phyloP scores from a whole-genome alignment of 352 stramenopile genomes.

The Phytophthora litchii region DNA sequence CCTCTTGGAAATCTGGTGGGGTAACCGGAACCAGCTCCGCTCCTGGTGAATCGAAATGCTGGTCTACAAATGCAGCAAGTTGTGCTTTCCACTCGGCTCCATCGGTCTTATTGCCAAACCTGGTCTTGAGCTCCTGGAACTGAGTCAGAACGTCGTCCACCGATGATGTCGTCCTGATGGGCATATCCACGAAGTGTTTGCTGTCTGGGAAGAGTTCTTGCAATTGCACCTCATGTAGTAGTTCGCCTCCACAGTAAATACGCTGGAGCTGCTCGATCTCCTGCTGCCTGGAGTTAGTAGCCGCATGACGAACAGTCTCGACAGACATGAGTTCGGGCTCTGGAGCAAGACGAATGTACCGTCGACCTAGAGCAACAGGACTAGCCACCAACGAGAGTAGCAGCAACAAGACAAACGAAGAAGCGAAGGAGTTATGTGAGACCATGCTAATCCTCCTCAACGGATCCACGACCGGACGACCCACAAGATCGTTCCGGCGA shows the following conservation, averaged over 20 bases:
- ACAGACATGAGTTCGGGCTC: constrained; percentile 8
- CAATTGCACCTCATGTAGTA: constrained; percentile 72
- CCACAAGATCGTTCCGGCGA: not conserved
- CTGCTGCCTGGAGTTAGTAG: constrained; percentile 10
- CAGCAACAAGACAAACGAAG: constrained; percentile 12
- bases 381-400: constrained; percentile 12
- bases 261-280: constrained; percentile 37
- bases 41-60: constrained; percentile 68
- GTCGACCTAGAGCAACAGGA: constrained; percentile 19
- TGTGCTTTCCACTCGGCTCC: constrained; percentile 27
- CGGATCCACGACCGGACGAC: constrained; percentile 22
- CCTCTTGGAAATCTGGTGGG: constrained; percentile 50
- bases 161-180: constrained; percentile 53
- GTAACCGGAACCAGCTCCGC: constrained; percentile 47
- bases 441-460: constrained; percentile 17
- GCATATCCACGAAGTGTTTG: constrained; percentile 93
- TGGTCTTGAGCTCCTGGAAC: constrained; percentile 26
- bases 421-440: not conserved
- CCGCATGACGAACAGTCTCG: constrained; percentile 7
- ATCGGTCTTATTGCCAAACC: constrained; percentile 1
- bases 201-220: constrained; percentile 76
- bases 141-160: constrained; percentile 46
- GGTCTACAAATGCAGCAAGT: constrained; percentile 58
- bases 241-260: constrained; percentile 56
- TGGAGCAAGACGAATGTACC: constrained; percentile 15